Evolutionary conservation across 305 asterid genomes (phyloP).

Genomic region (Rubia tinctorum): DNA sequence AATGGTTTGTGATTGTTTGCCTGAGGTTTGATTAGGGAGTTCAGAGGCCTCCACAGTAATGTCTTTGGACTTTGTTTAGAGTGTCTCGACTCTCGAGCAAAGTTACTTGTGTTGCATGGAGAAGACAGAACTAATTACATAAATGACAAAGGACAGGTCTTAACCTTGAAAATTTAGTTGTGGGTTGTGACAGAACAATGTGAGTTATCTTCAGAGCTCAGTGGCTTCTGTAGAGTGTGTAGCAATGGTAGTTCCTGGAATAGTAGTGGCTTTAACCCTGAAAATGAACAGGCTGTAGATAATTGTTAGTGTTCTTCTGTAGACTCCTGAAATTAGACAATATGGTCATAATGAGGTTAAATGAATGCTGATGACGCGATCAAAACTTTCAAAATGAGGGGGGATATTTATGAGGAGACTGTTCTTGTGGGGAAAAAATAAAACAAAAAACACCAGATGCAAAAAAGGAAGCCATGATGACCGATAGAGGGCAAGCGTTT

Average conservation of each 20-base stretch:
- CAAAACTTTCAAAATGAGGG: background rate
- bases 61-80: background rate
- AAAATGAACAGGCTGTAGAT: background rate
- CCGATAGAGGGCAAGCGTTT: background rate
- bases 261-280: background rate
- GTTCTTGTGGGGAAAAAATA: background rate
- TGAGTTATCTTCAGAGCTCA: background rate
- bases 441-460: background rate
- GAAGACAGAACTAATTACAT: background rate
- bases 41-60: background rate
- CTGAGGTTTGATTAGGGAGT: background rate
- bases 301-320: background rate
- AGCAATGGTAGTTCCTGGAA: background rate
- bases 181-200: background rate
- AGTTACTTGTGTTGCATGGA: background rate
- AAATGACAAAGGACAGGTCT: background rate
- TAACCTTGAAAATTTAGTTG: background rate
- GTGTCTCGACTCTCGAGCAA: background rate
- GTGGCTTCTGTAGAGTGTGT: background rate
- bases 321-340: background rate
- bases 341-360: background rate
- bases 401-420: too few species aligned
- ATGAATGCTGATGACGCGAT: background rate
- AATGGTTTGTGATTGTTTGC: background rate
- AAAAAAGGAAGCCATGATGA: background rate